phyloP scores from a whole-genome alignment of 139 green algal genomes.

The Bryopsis sp. region DNA sequence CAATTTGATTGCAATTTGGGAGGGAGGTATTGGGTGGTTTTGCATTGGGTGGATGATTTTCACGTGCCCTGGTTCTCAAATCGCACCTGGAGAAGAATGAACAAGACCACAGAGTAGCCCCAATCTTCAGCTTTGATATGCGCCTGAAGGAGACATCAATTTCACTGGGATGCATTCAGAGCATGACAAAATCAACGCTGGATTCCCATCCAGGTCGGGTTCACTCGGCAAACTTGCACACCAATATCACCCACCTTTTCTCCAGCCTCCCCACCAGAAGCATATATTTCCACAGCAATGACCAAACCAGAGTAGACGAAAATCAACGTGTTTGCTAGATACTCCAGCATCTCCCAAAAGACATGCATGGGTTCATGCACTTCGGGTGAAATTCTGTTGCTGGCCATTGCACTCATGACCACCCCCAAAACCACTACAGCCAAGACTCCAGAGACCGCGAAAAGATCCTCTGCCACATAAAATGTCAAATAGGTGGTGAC shows the following conservation, averaged over 20 bases:
- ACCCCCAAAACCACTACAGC: slow-evolving; percentile 41
- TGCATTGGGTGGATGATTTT: neutral
- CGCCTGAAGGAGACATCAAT: no score
- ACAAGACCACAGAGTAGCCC: slow-evolving; percentile 38
- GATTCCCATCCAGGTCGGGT: no score
- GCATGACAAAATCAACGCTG: no score
- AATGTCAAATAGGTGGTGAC: slow-evolving; percentile 36
- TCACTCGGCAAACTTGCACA: no score
- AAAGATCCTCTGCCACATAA: slow-evolving; percentile 43
- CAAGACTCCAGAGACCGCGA: slow-evolving; percentile 48
- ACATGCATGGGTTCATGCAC: slow-evolving; percentile 35
- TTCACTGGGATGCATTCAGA: no score
- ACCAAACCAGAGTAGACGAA: slow-evolving; percentile 52
- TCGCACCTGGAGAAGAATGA: slow-evolving; percentile 27
- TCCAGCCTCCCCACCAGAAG: no score
- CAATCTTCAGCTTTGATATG: slow-evolving; percentile 29
- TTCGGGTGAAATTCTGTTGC: slow-evolving; percentile 28
- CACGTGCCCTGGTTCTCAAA: neutral
- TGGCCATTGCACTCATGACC: slow-evolving; percentile 35
- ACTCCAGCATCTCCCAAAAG: slow-evolving; percentile 56
- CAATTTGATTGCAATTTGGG: neutral
- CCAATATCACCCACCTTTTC: neutral
- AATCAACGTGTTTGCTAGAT: slow-evolving; percentile 60
- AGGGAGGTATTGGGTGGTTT: neutral
- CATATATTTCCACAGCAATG: slow-evolving; percentile 28